Evolutionary conservation across 1,284 basidiomycete genomes (phyloP), one percentile per base, ranked within the genome.

Genomic region (Dichomitus squalens): DNA sequence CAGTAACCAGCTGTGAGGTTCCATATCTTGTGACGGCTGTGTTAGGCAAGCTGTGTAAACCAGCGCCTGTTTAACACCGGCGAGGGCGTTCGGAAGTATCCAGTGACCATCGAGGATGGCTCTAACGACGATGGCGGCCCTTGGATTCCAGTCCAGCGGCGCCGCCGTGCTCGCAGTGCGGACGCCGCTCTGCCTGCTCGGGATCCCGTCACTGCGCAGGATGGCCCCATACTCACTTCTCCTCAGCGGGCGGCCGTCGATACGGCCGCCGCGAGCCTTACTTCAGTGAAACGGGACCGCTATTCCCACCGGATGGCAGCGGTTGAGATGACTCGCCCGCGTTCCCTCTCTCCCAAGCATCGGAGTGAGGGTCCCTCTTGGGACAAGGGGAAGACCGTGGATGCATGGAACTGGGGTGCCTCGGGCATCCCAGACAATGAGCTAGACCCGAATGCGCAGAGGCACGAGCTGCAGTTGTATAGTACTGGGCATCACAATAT

Each of bases 381-480:
- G n/a, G n/a, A n/a, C n/a, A n/a, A n/a, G n/a, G n/a, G n/a, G n/a
- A n/a, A n/a, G n/a, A n/a, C n/a, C n/a, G 3, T 3, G 29, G 14
- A 66, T 64, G 33, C 63, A 61, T 0, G 64, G 64, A 34, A 38
- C 52, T 60, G 55, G 59, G 59, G 59, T 18, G 41, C 55, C 1
- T 40, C 43, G 1, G 52, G 46, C 4, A 57, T 60, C 20, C 46
- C 46, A 1, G 7, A 21, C 14, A n/a, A 35, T 2, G 59, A 60
- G 7, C 35, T 60, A 0, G 51, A 55, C 18, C 58, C 58, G 0
- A 27, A 39, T 7, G 58, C 54, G 7, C 58, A 59, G 35, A 18
- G 18, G 12, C 44, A 40, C 7, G 47, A 55, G 29, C 16, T 49
- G 1, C 39, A 53, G 1, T 0, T 39, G 18, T 58, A 53, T 27